Conservation (phyloP, 805 yeast genomes). For the Candida montana region DNA sequence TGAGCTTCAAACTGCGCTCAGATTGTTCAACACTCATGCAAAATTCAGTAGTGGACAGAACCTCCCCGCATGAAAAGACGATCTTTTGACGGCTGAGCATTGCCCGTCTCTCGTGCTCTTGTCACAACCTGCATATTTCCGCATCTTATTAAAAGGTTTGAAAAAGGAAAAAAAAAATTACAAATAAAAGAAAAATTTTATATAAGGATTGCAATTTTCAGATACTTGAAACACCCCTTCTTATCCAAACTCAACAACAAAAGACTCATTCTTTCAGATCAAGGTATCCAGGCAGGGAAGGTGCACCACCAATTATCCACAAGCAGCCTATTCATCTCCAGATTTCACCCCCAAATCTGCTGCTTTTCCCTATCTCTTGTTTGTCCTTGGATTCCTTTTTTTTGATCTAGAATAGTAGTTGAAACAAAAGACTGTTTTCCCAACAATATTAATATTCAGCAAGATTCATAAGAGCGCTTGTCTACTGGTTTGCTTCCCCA, state of each 20-base stretch:
- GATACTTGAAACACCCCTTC: neutral
- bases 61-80: neutral
- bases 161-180: constrained; percentile 1
- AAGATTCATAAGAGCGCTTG: neutral
- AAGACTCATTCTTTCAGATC: neutral
- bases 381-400: neutral
- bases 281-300: neutral
- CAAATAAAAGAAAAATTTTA: constrained; percentile 1
- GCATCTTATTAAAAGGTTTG: constrained; percentile 1
- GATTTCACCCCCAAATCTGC: too few relatives aligned
- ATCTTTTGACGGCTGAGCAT: constrained; percentile 1
- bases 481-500: neutral
- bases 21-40: too few relatives aligned
- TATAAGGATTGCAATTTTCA: neutral
- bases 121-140: neutral
- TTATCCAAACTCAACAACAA: neutral
- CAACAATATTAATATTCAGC: neutral
- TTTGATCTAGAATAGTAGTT: too few relatives aligned
- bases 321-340: neutral
- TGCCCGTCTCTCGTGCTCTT: neutral
- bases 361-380: too few relatives aligned
- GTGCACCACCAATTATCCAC: neutral
- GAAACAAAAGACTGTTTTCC: too few relatives aligned
- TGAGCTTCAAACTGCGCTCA: too few relatives aligned
- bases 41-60: too few relatives aligned